A percentile compares a stretch with the other conserved stretches of the same genome.
Conservation (phyloP, 2,329 filamentous ascomycete species). For the Aspergillus hiratsukae region DNA sequence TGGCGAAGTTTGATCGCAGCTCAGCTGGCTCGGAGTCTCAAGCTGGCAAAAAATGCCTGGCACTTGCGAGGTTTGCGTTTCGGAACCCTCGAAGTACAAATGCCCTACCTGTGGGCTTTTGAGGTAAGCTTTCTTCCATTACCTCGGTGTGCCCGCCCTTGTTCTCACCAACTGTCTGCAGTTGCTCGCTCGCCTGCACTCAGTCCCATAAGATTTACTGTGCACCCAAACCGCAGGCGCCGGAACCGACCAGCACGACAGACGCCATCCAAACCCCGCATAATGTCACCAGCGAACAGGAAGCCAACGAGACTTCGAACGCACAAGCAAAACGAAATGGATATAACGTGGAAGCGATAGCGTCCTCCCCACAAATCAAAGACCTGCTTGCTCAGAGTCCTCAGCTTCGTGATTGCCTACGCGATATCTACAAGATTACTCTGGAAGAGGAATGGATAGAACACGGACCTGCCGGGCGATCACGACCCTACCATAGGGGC, state of each 20-base stretch:
- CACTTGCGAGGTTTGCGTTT: slow-evolving; percentile 36
- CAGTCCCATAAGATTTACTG: slow-evolving; percentile 44
- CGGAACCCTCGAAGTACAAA: slow-evolving; percentile 35
- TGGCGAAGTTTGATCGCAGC: slow-evolving; percentile 7
- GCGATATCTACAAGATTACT: slow-evolving; percentile 40
- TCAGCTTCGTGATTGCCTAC: slow-evolving; percentile 35
- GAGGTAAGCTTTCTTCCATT: slow-evolving; percentile 26
- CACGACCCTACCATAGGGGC: slow-evolving; percentile 23
- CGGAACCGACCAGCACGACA: slow-evolving; percentile 11
- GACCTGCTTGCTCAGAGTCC: slow-evolving; percentile 37
- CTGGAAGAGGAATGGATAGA: slow-evolving; percentile 40
- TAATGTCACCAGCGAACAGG: slow-evolving; percentile 8
- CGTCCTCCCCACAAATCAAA: slow-evolving; percentile 31
- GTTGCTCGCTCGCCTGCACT: slow-evolving; percentile 45
- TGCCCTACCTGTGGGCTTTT: slow-evolving; percentile 35
- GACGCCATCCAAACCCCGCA: slow-evolving; percentile 5
- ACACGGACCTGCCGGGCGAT: slow-evolving; percentile 18
- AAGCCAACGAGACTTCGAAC: slow-evolving; percentile 1
- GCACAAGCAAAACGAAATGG: slow-evolving; percentile 3
- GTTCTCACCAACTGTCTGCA: slow-evolving; percentile 13
- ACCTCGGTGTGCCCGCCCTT: not conserved
- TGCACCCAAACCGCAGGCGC: slow-evolving; percentile 23
- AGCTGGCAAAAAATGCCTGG: slow-evolving; percentile 24
- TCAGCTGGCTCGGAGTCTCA: slow-evolving; percentile 8
- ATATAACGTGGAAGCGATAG: slow-evolving; percentile 14